Percentiles rank a stretch among this genome's conserved stretches.
Evolutionary conservation across 192 early-diverging fungal species (phyloP).

Genomic region (Coemansia sp.): DNA sequence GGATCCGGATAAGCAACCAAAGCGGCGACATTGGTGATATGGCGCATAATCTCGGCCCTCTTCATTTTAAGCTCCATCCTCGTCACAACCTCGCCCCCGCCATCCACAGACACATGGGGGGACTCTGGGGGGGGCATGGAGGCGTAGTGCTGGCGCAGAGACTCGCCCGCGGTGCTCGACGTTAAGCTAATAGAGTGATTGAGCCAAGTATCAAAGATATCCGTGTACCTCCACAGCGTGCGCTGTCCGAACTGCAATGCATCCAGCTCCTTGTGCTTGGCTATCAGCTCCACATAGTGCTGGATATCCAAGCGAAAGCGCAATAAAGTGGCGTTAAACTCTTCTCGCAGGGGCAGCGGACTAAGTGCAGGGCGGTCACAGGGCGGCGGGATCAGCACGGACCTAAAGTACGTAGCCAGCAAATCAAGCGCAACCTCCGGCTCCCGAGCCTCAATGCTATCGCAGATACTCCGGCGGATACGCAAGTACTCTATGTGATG

Average conservation of each 20-base stretch:
- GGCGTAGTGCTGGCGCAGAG: not conserved
- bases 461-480: constrained; percentile 45
- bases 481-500: constrained; percentile 48
- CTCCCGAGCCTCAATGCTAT: constrained; percentile 43
- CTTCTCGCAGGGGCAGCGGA: constrained; percentile 21
- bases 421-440: constrained; percentile 44
- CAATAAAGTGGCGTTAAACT: constrained; percentile 37
- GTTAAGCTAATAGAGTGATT: constrained; percentile 17
- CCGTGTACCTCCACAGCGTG: constrained; percentile 38
- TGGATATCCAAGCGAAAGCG: constrained; percentile 51
- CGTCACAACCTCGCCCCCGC: constrained; percentile 15
- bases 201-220: constrained; percentile 44
- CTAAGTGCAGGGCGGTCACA: constrained; percentile 2
- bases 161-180: not conserved
- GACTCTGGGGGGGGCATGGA: not conserved
- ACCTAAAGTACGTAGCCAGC: constrained; percentile 39
- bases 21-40: constrained; percentile 44
- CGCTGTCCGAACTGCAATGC: constrained; percentile 42
- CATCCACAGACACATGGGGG: not conserved
- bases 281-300: constrained; percentile 43
- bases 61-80: constrained; percentile 37
- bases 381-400: constrained; percentile 38
- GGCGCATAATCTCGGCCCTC: constrained; percentile 38
- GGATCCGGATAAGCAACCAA: constrained; percentile 43
- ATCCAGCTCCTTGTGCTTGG: constrained; percentile 35